Conservation (phyloP, 2,329 filamentous ascomycete species). For the Fusarium floridanum region DNA sequence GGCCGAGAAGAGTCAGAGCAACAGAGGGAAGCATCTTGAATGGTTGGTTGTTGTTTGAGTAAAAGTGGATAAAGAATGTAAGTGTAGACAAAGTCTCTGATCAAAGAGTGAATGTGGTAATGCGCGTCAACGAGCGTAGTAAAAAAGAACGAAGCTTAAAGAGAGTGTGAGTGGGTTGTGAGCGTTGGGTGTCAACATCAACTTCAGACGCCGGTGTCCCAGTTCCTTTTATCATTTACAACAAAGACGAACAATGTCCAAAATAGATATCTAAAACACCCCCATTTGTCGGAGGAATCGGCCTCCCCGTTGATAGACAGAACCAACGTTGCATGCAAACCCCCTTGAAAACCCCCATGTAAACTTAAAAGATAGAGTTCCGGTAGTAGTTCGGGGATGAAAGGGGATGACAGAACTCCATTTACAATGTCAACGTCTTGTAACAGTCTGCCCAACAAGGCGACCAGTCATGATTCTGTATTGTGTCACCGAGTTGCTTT, state of each 20-base stretch:
- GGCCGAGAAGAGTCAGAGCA: conserved; percentile 27
- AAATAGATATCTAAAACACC: background rate
- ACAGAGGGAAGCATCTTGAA: conserved; percentile 34
- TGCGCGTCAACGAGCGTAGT: conserved; percentile 1
- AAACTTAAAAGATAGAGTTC: background rate
- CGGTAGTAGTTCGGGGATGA: background rate
- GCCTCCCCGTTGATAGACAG: background rate
- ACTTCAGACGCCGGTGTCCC: background rate
- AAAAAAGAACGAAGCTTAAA: conserved; percentile 1
- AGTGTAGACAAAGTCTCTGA: background rate
- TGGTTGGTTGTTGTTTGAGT: background rate
- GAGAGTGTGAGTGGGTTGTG: conserved; percentile 3
- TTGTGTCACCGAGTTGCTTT: background rate
- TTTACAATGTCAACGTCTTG: background rate
- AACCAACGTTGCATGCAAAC: background rate
- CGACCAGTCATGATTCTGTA: background rate
- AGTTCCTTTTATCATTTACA: background rate
- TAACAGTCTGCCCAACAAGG: background rate
- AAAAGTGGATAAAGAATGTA: background rate
- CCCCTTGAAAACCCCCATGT: background rate
- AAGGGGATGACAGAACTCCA: background rate
- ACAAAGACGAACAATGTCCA: background rate
- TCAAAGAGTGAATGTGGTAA: conserved; percentile 1
- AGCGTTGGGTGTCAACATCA: background rate
- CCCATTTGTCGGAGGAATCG: background rate